phyloP scores from a whole-genome alignment of 2,329 filamentous ascomycete genomes.

The Fusarium verrucosum region DNA sequence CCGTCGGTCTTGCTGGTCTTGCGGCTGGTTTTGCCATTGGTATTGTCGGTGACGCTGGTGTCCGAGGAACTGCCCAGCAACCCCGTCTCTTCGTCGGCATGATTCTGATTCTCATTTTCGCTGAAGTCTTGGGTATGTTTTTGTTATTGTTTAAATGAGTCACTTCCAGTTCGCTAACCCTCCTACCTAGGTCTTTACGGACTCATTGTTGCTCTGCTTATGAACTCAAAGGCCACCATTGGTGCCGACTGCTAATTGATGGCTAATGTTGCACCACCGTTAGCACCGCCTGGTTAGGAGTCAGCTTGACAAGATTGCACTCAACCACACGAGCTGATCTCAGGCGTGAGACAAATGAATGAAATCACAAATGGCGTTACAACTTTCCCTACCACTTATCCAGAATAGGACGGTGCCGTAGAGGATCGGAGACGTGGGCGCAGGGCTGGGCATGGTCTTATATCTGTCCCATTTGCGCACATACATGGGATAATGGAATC shows the following conservation, averaged over 20 bases:
- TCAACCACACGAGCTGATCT: conserved; percentile 43
- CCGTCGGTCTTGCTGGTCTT: conserved; percentile 83
- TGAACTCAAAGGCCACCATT: conserved; percentile 91
- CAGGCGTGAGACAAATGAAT: conserved; percentile 37
- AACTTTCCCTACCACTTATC: conserved; percentile 31
- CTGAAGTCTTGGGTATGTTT: conserved; percentile 90
- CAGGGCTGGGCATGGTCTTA: conserved; percentile 36
- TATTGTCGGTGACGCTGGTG: conserved; percentile 89
- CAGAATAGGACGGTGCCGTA: conserved; percentile 18
- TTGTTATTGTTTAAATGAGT: neutral
- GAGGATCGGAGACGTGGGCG: conserved; percentile 39
- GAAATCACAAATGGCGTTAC: conserved; percentile 38
- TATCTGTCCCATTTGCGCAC: conserved; percentile 29
- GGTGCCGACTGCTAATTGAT: conserved; percentile 65
- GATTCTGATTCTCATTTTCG: conserved; percentile 99
- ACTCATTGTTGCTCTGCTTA: conserved; percentile 96
- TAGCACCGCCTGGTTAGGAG: conserved; percentile 25
- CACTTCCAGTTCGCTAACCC: conserved; percentile 36
- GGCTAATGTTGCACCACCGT: neutral
- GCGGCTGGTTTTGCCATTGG: conserved; percentile 88
- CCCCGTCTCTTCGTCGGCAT: conserved; percentile 93
- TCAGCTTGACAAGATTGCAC: conserved; percentile 51
- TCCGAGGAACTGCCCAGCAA: conserved; percentile 85
- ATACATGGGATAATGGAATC: conserved; percentile 41
- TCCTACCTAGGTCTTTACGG: conserved; percentile 85